Evolutionary conservation across 108 stramenopile genomes (phyloP).

Genomic region (Nitzschia palea): DNA sequence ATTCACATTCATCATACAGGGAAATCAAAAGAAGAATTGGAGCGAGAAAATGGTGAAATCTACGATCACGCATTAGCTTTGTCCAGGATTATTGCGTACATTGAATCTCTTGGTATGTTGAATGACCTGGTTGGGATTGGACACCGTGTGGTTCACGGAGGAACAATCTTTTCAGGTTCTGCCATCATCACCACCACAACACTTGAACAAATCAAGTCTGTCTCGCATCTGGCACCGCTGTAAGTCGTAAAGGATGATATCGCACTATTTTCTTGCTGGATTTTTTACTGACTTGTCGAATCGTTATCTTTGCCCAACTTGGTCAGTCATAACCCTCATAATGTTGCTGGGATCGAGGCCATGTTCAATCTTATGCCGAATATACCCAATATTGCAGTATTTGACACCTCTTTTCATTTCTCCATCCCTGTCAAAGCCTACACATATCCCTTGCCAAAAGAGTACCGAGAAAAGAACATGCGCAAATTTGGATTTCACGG

Average conservation of each 20-base stretch:
- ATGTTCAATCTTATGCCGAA: conserved; percentile 18
- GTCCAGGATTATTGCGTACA: conserved; percentile 15
- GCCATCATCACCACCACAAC: conserved; percentile 10
- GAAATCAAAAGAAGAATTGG: background rate
- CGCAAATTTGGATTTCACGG: conserved; percentile 65
- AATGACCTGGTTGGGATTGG: conserved; percentile 37
- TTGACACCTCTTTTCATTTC: conserved; percentile 60
- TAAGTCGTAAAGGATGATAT: too few species aligned
- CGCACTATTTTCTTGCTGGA: too few species aligned
- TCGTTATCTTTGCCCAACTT: too few species aligned
- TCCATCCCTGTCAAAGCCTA: conserved; percentile 42
- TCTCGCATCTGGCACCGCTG: conserved; percentile 39
- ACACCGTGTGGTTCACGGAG: conserved; percentile 61
- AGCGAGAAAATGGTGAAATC: background rate
- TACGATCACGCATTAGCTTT: conserved; percentile 14
- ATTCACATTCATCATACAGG: conserved; percentile 10
- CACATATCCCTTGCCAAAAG: conserved; percentile 44
- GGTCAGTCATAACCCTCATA: conserved; percentile 50
- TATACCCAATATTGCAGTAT: conserved; percentile 49
- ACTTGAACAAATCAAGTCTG: conserved; percentile 20
- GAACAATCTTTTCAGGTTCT: conserved; percentile 23
- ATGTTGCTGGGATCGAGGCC: conserved; percentile 34
- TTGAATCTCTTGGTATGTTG: conserved; percentile 14
- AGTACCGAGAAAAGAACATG: conserved; percentile 32
- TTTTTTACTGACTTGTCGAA: too few species aligned